Percentiles rank a stretch among this genome's conserved stretches.
These are phyloP conservation scores for Verbena officinalis DNA, from an alignment of 257 asterid species.

Conservation along the genomic window DNA sequence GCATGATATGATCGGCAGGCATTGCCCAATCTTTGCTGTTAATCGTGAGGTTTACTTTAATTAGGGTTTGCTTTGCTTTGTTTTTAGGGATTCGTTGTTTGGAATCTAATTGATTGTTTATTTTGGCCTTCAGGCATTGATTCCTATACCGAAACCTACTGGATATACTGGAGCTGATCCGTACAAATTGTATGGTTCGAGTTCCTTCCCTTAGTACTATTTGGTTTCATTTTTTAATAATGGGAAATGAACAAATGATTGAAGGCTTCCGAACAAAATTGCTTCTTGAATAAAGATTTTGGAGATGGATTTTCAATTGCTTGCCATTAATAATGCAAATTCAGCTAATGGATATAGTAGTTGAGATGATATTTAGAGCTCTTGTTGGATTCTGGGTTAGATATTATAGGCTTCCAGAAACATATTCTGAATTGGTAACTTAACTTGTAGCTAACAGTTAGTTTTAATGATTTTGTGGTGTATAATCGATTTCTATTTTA, in stretches of 20 bases:
- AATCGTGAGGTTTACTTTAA: constrained; percentile 80
- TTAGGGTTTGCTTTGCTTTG: constrained; percentile 28
- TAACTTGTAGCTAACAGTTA: not conserved
- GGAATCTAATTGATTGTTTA: constrained; percentile 7
- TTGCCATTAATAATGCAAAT: not conserved
- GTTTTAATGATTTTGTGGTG: not conserved
- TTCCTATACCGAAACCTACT: constrained; percentile 88
- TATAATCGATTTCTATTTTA: not conserved
- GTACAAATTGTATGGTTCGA: constrained; percentile 69
- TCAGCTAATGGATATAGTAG: not conserved
- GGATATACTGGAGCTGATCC: constrained; percentile 98
- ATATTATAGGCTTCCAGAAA: constrained; percentile 10
- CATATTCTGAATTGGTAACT: not conserved
- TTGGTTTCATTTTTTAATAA: constrained; percentile 17
- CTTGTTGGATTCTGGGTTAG: not conserved
- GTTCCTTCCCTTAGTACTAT: constrained; percentile 19
- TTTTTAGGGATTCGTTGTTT: constrained; percentile 3
- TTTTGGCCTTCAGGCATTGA: constrained; percentile 57
- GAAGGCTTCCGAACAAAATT: not conserved
- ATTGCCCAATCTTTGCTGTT: constrained; percentile 88
- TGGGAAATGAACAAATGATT: not conserved
- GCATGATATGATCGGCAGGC: constrained; percentile 97
- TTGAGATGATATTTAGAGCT: not conserved
- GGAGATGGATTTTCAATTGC: constrained; percentile 4
- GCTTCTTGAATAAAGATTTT: too few relatives aligned